These are phyloP conservation scores for Gracilaria vermiculophylla DNA, from an alignment of 23 red algal species.

Conservation along the genomic window DNA sequence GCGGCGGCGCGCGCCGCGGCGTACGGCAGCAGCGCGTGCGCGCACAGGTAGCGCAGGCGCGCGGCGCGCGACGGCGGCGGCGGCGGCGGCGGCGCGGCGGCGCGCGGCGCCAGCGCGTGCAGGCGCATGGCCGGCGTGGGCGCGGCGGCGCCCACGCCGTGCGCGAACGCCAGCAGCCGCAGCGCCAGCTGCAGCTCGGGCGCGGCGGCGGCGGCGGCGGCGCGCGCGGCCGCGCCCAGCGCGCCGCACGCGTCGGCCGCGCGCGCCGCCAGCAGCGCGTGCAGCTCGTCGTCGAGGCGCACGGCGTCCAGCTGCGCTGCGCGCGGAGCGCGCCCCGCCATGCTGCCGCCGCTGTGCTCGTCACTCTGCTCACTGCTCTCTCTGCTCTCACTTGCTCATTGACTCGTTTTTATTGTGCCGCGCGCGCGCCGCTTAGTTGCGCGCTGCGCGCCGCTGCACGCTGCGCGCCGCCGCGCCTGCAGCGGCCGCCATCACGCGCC, in stretches of 20 bases:
- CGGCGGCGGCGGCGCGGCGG: neutral
- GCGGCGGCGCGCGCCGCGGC: neutral
- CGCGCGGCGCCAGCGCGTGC: too few species aligned
- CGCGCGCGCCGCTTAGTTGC: too few species aligned
- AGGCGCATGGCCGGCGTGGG: too few species aligned
- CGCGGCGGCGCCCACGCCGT: neutral
- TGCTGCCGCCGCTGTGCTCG: neutral
- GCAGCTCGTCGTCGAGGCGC: slow-evolving; percentile 49
- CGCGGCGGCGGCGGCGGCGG: neutral
- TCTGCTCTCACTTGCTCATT: too few species aligned
- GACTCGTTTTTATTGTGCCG: too few species aligned
- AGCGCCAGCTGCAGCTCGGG: neutral
- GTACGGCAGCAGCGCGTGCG: slow-evolving; percentile 9
- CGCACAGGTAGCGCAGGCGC: neutral
- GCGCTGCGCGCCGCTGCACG: too few species aligned
- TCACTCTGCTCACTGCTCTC: too few species aligned
- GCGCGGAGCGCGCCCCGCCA: neutral
- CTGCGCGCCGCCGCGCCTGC: too few species aligned
- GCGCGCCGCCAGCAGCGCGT: slow-evolving; percentile 3
- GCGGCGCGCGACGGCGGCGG: neutral
- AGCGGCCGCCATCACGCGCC: neutral
- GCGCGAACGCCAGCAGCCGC: neutral
- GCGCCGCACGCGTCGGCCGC: neutral
- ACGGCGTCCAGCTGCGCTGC: slow-evolving; percentile 50
- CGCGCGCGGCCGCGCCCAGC: too few species aligned